Evolutionary conservation across 2,329 filamentous ascomycete genomes (phyloP).

Genomic region (Fusarium sublunatum): DNA sequence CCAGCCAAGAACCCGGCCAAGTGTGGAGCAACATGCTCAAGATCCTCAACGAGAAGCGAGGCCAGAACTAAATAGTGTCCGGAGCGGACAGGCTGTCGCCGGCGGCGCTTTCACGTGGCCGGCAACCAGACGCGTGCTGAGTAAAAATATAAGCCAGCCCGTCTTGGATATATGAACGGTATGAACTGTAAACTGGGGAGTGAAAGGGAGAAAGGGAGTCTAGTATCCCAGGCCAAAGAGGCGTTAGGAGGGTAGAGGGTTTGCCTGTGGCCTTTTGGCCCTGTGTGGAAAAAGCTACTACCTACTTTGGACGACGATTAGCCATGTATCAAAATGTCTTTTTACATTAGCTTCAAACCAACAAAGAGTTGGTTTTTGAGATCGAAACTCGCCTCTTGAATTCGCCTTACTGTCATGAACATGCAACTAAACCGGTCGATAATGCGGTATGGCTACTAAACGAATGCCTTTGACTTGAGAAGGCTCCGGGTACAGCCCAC

Average conservation of each 20-base stretch:
- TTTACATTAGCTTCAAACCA: constrained; percentile 40
- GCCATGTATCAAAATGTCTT: constrained; percentile 46
- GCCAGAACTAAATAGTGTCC: constrained; percentile 44
- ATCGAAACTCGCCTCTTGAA: constrained; percentile 9
- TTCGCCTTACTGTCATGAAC: not conserved
- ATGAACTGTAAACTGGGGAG: constrained; percentile 41
- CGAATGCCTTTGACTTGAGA: no score
- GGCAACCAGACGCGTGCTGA: constrained; percentile 43
- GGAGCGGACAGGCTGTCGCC: constrained; percentile 26
- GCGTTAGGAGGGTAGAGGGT: constrained; percentile 46
- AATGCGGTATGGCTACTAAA: no score
- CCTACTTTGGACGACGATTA: constrained; percentile 44
- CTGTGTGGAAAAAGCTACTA: constrained; percentile 46
- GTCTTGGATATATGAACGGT: constrained; percentile 46
- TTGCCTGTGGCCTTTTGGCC: constrained; percentile 43
- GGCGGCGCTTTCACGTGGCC: constrained; percentile 47
- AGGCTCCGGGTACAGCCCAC: no score
- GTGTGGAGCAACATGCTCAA: constrained; percentile 94
- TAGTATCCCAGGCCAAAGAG: constrained; percentile 41
- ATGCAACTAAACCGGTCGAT: not conserved
- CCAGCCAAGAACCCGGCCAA: constrained; percentile 92
- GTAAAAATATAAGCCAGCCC: constrained; percentile 26
- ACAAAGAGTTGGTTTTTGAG: constrained; percentile 40
- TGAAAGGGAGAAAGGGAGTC: constrained; percentile 23
- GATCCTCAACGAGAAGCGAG: constrained; percentile 73